Evolutionary conservation across 805 yeast species (phyloP).

Genomic region (Spathaspora sp.): DNA sequence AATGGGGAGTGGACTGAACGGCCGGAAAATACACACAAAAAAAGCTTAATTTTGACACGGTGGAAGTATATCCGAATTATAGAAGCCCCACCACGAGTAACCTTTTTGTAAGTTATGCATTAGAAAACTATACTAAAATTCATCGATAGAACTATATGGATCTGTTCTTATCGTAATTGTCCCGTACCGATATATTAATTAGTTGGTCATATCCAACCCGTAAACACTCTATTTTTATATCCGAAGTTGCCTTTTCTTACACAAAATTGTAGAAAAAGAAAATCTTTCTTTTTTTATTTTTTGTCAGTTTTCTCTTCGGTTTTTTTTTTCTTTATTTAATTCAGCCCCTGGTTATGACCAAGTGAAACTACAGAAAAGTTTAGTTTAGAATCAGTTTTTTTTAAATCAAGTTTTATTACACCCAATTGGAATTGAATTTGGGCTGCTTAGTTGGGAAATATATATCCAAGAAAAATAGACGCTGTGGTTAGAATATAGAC

Average conservation of each 20-base stretch:
- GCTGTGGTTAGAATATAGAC: neutral
- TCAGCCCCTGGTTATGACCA: neutral
- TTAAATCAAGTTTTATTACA: neutral
- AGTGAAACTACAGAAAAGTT: neutral
- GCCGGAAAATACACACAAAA: neutral
- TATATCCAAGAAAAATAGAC: neutral
- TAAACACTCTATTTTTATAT: neutral
- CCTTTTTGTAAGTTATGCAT: too few relatives aligned
- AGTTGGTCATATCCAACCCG: too few relatives aligned
- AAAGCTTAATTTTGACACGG: neutral
- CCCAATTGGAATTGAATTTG: neutral
- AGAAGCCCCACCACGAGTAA: too few relatives aligned
- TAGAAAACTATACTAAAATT: too few relatives aligned
- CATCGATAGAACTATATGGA: too few relatives aligned
- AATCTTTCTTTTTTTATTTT: neutral
- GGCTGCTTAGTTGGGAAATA: neutral
- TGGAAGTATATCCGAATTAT: neutral
- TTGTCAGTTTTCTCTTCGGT: neutral
- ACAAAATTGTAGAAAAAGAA: neutral
- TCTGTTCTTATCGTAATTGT: too few relatives aligned
- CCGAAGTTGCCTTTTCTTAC: neutral
- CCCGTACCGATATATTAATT: too few relatives aligned
- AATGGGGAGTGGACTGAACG: neutral
- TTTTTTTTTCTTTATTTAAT: neutral
- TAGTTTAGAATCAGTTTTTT: neutral